These are phyloP conservation scores for Candida jianshihensis DNA, from an alignment of 805 yeast species.

Conservation along the genomic window DNA sequence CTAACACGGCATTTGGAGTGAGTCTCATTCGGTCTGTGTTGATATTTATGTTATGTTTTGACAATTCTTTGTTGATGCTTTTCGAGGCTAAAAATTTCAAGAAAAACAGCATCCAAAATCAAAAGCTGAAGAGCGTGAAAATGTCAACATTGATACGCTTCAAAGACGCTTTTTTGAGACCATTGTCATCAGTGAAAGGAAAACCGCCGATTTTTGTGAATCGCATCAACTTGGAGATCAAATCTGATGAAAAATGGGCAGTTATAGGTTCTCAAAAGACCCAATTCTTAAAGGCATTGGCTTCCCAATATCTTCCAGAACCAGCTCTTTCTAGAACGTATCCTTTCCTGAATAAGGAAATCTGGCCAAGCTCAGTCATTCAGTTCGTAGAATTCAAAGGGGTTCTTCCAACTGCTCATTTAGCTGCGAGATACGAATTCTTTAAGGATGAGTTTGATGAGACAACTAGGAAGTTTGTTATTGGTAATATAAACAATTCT, in stretches of 20 bases:
- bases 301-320: constrained; percentile 44
- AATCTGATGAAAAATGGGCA: constrained; percentile 42
- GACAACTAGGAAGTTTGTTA: constrained; percentile 53
- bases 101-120: no score
- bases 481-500: constrained; percentile 36
- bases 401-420: constrained; percentile 51
- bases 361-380: constrained; percentile 39
- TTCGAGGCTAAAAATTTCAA: no score
- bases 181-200: constrained; percentile 4
- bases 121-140: no score
- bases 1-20: constrained; percentile 40
- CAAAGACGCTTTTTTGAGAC: constrained; percentile 14
- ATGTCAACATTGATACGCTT: constrained; percentile 13
- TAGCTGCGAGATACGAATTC: constrained; percentile 85
- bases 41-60: no score
- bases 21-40: constrained; percentile 40
- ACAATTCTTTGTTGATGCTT: no score
- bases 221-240: constrained; percentile 36
- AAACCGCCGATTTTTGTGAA: constrained; percentile 26
- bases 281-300: constrained; percentile 45
- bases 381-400: constrained; percentile 42
- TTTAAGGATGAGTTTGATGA: constrained; percentile 81
- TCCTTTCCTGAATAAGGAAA: constrained; percentile 40
- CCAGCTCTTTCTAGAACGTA: constrained; percentile 50
- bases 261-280: constrained; percentile 50